Conservation (phyloP, 2,329 filamentous ascomycete species). For the Phyllosticta ampelicida region DNA sequence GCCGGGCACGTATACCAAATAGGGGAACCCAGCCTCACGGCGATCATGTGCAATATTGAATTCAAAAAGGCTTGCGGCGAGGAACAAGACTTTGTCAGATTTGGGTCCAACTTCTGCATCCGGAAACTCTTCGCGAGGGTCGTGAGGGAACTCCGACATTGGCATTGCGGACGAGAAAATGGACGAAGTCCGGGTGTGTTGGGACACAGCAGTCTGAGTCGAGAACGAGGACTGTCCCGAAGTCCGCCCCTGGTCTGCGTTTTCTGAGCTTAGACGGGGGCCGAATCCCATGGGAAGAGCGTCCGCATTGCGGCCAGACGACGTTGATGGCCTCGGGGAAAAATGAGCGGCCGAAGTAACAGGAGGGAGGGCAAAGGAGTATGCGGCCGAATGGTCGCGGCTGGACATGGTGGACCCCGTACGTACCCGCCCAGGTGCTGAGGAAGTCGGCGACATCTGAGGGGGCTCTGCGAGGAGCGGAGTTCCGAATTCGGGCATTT, state of each 20-base stretch:
- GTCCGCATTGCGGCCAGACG: conserved; percentile 11
- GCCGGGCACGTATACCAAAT: conserved; percentile 87
- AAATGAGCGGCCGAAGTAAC: conserved; percentile 22
- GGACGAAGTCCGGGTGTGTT: conserved; percentile 50
- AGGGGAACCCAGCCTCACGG: conserved; percentile 88
- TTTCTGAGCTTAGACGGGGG: conserved; percentile 7
- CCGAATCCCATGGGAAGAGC: not conserved
- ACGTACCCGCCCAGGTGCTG: conserved; percentile 36
- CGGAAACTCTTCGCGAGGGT: conserved; percentile 16
- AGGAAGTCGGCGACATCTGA: conserved; percentile 12
- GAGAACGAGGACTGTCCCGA: conserved; percentile 21
- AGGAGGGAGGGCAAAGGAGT: conserved; percentile 10
- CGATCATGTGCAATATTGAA: conserved; percentile 93
- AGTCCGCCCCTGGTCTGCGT: conserved; percentile 30
- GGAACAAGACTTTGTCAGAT: conserved; percentile 68
- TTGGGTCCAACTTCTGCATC: conserved; percentile 34
- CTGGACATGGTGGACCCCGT: conserved; percentile 46
- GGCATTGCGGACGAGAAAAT: conserved; percentile 84
- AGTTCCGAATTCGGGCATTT: conserved; percentile 34
- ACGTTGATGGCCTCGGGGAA: conserved; percentile 23
- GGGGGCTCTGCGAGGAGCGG: conserved; percentile 37
- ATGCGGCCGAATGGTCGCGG: conserved; percentile 43
- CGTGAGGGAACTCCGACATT: conserved; percentile 47
- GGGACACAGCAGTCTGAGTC: not conserved
- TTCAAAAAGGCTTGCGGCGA: conserved; percentile 88